Evolutionary conservation across 2,329 filamentous ascomycete species (phyloP), one percentile per base, ranked within the genome.

Genomic region (Fusarium caatingaense): DNA sequence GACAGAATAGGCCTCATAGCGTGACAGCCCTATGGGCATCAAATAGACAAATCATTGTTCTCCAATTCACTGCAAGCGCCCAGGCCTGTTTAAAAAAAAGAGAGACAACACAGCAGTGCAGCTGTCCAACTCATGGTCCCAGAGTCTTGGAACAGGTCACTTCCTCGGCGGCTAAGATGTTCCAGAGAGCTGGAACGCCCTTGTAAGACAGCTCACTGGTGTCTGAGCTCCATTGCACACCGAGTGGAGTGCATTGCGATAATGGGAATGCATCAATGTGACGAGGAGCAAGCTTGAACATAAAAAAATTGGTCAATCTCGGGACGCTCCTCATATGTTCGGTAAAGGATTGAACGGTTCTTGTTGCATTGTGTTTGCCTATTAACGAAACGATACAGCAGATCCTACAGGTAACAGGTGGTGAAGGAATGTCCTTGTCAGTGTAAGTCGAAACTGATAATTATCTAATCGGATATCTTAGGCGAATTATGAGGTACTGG

Each of bases 1-100:
- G 54, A 7, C 30, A 40, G 47, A 34, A 64, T 46, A 54, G 47
- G 32, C n/a, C 56, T 57, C 32, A 27, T 48, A 64, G 28, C 41
- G 48, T 16, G 12, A 59, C 40, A 72, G 57, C 66, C 65, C 42
- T 56, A 60, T 3, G 57, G 51, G 42, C n/a, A 64, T 47, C 25
- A 37, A 69, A 69, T 64, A 72, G 69, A 71, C 60, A 55, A 66
- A 56, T 56, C 34, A 46, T 60, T 48, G 13, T 25, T 32, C 53
- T 10, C 23, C 6, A 21, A 23, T n/a, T 12, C 20, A 40, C 23
- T 42, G 13, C 34, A 70, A 66, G 69, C 62, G 69, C 69, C 45
- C 12, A 27, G 13, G 20, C 12, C 21, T 28, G 45, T 53, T 16
- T 37, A 7, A 20, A 27, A 20, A 20, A 44, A 23, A 42, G 4